Base-by-base conservation (phyloP, 2,329 filamentous ascomycete genomes). In the Myriosclerotinia scirpicola region DNA sequence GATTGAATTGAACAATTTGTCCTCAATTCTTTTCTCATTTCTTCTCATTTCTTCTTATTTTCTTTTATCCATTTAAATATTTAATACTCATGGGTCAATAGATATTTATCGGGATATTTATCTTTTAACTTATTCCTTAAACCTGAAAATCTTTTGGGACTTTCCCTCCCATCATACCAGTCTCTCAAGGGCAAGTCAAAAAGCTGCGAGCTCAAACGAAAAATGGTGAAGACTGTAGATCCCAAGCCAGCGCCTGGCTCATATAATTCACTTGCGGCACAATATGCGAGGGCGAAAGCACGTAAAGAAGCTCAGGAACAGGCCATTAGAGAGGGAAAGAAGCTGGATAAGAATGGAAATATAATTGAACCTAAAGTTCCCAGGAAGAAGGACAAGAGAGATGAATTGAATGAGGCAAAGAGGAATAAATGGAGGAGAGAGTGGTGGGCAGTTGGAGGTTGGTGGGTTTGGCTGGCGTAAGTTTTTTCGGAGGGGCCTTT, bases 401-500 rank as follows among this genome's bases (percentile, higher is more conserved):
- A 76, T 48, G 68, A 65, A 36, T 64, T 76, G 67, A 75, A 73
- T 63, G 73, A 76, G 62, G 67, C 65, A 55, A 76, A 75, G 66
- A 67, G 56, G 40, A 67, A n/a, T 2, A 69, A 66, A 53, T 77
- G 75, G 64, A 67, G 58, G 52, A 68, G 59, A 52, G 72, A 75
- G 64, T 77, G 75, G 75, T 62, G 58, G 55, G 76, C 75, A 73
- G 73, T 71, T 53, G 61, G 70, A 40, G 73, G 70, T 11, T 74
- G 73, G 61, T 77, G 74, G 70, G 56, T 67, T 36, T 77, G 75
- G 75, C 69, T 77, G 58, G 69, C 76, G 75, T 77, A 67, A 74
- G 75, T 74, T 34, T 54, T 36, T 44, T 11, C 50, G n/a, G 40
- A 11, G 26, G 26, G 26, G 26, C 3, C 26, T 53, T 22, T 17